Percentiles rank a stretch among this genome's conserved stretches.
Conservation (phyloP, 495 filamentous ascomycete genomes). For the Astrocystis sublimbata region DNA sequence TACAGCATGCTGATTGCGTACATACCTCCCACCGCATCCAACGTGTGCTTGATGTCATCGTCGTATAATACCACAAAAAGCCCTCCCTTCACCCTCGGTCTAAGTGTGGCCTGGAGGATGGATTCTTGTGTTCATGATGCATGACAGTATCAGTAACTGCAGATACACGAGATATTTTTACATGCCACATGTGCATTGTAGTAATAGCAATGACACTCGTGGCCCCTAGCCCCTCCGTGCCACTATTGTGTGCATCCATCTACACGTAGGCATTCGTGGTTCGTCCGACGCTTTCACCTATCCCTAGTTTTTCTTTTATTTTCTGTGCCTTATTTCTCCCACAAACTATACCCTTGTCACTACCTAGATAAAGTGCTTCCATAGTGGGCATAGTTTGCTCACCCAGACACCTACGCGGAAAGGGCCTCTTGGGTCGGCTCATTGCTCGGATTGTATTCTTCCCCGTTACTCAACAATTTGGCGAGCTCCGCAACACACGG, state of each 20-base stretch:
- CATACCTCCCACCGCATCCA: not conserved
- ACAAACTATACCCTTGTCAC: constrained; percentile 4
- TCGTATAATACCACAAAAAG: constrained; percentile 15
- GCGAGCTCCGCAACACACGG: not conserved
- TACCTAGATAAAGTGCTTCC: constrained; percentile 13
- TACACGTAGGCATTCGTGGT: constrained; percentile 22
- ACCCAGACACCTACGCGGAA: constrained; percentile 4
- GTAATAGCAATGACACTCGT: constrained; percentile 16
- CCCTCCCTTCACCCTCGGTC: not conserved
- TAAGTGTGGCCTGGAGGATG: not conserved
- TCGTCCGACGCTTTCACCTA: constrained; percentile 15
- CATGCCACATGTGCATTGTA: constrained; percentile 17
- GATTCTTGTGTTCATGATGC: constrained; percentile 9
- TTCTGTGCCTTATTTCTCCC: constrained; percentile 7
- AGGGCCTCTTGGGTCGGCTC: not conserved
- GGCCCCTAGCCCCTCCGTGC: constrained; percentile 16
- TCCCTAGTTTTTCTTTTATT: constrained; percentile 21
- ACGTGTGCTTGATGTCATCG: constrained; percentile 17
- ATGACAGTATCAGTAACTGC: constrained; percentile 1
- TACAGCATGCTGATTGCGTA: constrained; percentile 1
- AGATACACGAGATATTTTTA: constrained; percentile 1
- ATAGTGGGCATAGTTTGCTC: constrained; percentile 10
- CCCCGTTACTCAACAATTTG: not conserved
- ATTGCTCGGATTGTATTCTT: not conserved
- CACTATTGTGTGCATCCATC: constrained; percentile 20